Evolutionary conservation across 192 early-diverging fungal species (phyloP).

Genomic region (Jimgerdemannia lactiflua): DNA sequence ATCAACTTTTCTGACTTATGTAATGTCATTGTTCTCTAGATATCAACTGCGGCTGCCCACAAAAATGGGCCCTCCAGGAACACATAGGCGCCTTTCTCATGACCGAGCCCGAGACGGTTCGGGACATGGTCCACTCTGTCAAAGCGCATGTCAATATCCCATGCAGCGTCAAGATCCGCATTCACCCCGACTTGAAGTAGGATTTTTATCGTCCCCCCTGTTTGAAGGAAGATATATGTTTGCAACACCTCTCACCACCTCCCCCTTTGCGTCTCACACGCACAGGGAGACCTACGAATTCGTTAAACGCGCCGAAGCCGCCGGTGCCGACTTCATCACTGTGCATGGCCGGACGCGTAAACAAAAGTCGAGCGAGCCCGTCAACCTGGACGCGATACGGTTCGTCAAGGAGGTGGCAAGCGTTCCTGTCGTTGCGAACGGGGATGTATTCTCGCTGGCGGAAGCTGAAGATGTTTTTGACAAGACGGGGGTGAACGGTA

Average conservation of each 20-base stretch:
- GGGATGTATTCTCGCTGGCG: conserved; percentile 69
- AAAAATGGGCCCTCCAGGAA: conserved; percentile 93
- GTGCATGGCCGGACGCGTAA: conserved; percentile 87
- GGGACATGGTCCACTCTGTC: conserved; percentile 83
- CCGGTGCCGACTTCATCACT: conserved; percentile 87
- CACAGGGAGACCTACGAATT: conserved; percentile 78
- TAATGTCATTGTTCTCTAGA: conserved; percentile 27
- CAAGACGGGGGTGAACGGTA: conserved; percentile 77
- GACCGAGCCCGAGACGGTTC: conserved; percentile 85
- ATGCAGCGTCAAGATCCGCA: conserved; percentile 85
- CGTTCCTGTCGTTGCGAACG: conserved; percentile 89
- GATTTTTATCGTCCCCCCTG: neutral
- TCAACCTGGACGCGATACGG: conserved; percentile 77
- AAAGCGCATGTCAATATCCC: conserved; percentile 68
- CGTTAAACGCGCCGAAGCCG: conserved; percentile 75
- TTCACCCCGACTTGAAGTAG: conserved; percentile 68
- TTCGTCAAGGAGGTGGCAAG: conserved; percentile 76
- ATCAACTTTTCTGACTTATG: neutral
- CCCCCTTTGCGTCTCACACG: conserved; percentile 7
- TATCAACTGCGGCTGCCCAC: conserved; percentile 95
- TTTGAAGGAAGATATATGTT: neutral
- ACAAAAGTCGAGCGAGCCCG: conserved; percentile 79
- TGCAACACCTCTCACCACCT: neutral
- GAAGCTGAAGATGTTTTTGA: conserved; percentile 79
- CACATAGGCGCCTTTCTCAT: conserved; percentile 84